These are phyloP conservation scores for Cytospora piceicola DNA, from an alignment of 2,329 filamentous ascomycete genomes.

Conservation along the genomic window DNA sequence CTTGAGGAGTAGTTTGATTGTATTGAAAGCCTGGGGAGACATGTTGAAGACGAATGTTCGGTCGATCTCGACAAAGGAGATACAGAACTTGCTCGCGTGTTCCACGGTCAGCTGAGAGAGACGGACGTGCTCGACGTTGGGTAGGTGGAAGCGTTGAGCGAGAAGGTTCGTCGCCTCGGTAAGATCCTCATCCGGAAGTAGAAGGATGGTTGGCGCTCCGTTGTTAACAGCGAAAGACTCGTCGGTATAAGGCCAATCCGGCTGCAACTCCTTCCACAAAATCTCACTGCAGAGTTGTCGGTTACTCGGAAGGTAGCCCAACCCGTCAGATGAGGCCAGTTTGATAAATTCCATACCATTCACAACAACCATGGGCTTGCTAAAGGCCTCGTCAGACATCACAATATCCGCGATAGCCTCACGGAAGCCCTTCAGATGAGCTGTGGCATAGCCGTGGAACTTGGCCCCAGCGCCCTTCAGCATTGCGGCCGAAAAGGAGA, in stretches of 20 bases:
- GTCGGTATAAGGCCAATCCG: constrained; percentile 35
- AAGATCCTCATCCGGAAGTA: constrained; percentile 31
- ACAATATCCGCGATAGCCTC: constrained; percentile 49
- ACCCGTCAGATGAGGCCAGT: constrained; percentile 38
- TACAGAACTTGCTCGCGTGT: constrained; percentile 39
- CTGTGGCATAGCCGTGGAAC: constrained; percentile 49
- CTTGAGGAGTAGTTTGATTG: constrained; percentile 46
- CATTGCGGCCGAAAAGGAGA: constrained; percentile 50
- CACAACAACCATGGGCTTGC: constrained; percentile 46
- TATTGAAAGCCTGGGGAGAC: constrained; percentile 43
- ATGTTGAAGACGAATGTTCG: constrained; percentile 45
- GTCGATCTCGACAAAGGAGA: constrained; percentile 53
- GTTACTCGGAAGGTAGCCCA: constrained; percentile 52
- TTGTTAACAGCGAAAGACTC: constrained; percentile 35
- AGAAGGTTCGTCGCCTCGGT: not conserved
- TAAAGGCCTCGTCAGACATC: constrained; percentile 45
- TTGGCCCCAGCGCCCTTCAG: constrained; percentile 39
- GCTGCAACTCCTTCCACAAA: constrained; percentile 46
- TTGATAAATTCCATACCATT: constrained; percentile 50
- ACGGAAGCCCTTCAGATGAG: constrained; percentile 41
- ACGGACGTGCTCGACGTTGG: constrained; percentile 39
- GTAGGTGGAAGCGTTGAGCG: constrained; percentile 25
- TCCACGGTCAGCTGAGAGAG: constrained; percentile 43
- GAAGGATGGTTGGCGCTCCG: constrained; percentile 37
- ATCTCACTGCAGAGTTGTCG: constrained; percentile 54